These are phyloP conservation scores for Aspergillus sclerotiicarbonarius DNA, from an alignment of 495 filamentous ascomycete genomes.

Conservation along the genomic window DNA sequence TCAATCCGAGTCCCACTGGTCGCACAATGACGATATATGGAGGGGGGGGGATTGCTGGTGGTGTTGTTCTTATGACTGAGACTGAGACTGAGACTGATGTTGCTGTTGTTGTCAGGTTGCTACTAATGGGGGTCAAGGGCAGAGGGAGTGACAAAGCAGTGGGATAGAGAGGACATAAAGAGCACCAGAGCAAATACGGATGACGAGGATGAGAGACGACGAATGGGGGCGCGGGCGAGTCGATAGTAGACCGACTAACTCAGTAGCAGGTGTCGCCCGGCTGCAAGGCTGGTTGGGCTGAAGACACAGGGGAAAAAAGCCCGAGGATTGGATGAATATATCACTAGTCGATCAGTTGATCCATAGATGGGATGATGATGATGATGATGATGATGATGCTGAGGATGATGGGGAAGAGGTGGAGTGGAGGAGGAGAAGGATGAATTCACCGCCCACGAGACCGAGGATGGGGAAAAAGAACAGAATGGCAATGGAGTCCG, in stretches of 20 bases:
- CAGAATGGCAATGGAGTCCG: neutral
- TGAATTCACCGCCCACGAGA: neutral
- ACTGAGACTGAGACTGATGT: neutral
- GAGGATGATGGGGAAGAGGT: neutral
- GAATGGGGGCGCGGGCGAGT: neutral
- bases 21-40: conserved; percentile 11
- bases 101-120: conserved; percentile 2
- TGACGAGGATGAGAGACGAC: neutral
- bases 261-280: neutral
- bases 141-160: conserved; percentile 10
- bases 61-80: neutral
- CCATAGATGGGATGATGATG: neutral
- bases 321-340: neutral
- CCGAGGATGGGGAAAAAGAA: neutral
- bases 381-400: neutral
- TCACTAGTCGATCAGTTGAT: neutral
- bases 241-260: conserved; percentile 1
- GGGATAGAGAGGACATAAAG: neutral
- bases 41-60: neutral
- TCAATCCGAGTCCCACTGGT: conserved; percentile 9
- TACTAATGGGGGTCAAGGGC: neutral
- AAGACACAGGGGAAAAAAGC: neutral
- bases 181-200: neutral
- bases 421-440: neutral
- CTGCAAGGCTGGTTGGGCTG: conserved; percentile 4